Evolutionary conservation across 208 protist species (phyloP).

Genomic region (Balamuthia mandrillaris): DNA sequence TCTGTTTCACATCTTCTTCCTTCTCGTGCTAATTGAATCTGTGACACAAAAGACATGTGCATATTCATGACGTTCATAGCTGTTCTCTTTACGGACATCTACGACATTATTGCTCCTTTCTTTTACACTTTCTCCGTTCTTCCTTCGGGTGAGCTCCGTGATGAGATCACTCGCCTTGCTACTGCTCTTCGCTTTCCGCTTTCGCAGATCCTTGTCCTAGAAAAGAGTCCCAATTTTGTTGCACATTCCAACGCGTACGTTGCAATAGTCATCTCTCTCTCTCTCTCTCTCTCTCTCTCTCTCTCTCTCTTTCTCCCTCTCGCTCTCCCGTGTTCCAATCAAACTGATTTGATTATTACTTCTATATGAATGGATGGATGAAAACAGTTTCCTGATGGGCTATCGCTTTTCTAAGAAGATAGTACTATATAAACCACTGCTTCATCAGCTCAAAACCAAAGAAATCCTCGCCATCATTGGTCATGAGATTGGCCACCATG

Average conservation of each 20-base stretch:
- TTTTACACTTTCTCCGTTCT: slow-evolving; percentile 1
- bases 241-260: slow-evolving; percentile 7
- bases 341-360: no score
- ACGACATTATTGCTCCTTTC: neutral
- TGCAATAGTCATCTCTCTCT: no score
- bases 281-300: neutral
- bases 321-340: neutral
- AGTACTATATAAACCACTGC: slow-evolving; percentile 52
- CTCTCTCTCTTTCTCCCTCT: neutral
- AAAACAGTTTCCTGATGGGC: slow-evolving; percentile 48
- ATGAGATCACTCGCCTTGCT: neutral
- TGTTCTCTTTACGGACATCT: slow-evolving; percentile 20
- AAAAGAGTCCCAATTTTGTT: neutral
- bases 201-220: neutral
- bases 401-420: slow-evolving; percentile 40
- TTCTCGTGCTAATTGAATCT: neutral
- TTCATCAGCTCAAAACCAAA: slow-evolving; percentile 37
- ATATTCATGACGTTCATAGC: neutral
- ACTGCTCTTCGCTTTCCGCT: neutral
- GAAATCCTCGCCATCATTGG: slow-evolving; percentile 53
- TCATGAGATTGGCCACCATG: slow-evolving; percentile 62
- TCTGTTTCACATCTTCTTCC: neutral
- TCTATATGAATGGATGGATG: neutral
- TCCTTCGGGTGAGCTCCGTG: neutral
- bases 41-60: neutral